Conservation (phyloP, 1,139 yeast genomes). For the Saccharomycopsis phalli region DNA sequence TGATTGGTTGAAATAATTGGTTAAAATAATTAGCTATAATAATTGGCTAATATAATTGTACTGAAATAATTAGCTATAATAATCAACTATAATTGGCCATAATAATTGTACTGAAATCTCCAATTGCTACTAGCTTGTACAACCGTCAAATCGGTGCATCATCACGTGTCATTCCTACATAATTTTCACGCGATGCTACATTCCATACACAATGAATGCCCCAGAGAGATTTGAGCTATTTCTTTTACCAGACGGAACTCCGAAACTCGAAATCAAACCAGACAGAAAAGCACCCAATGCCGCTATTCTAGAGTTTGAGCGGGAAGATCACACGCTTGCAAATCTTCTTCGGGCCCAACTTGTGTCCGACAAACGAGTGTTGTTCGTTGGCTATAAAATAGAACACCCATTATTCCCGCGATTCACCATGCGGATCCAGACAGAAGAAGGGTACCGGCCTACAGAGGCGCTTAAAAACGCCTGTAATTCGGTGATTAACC, state of each 20-base stretch:
- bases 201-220: conserved; percentile 67
- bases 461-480: conserved; percentile 86
- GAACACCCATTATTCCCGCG: conserved; percentile 97
- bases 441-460: conserved; percentile 91
- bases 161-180: too few relatives aligned
- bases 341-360: conserved; percentile 82
- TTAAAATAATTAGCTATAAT: too few relatives aligned
- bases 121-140: too few relatives aligned
- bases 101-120: too few relatives aligned
- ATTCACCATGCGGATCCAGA: conserved; percentile 86
- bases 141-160: too few relatives aligned
- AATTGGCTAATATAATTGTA: too few relatives aligned
- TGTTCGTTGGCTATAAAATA: conserved; percentile 94
- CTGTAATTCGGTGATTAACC: conserved; percentile 72
- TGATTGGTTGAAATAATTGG: too few relatives aligned
- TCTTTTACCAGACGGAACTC: conserved; percentile 94
- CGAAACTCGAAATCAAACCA: conserved; percentile 81
- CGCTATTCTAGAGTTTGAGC: conserved; percentile 82
- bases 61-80: too few relatives aligned
- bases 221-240: conserved; percentile 98
- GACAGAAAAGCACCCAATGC: conserved; percentile 96
- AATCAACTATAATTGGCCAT: too few relatives aligned
- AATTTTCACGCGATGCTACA: too few relatives aligned
- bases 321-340: conserved; percentile 96
- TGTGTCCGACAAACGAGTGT: conserved; percentile 73